Conservation (phyloP, 2,329 filamentous ascomycete genomes). For the Microsporum ferrugineum region DNA sequence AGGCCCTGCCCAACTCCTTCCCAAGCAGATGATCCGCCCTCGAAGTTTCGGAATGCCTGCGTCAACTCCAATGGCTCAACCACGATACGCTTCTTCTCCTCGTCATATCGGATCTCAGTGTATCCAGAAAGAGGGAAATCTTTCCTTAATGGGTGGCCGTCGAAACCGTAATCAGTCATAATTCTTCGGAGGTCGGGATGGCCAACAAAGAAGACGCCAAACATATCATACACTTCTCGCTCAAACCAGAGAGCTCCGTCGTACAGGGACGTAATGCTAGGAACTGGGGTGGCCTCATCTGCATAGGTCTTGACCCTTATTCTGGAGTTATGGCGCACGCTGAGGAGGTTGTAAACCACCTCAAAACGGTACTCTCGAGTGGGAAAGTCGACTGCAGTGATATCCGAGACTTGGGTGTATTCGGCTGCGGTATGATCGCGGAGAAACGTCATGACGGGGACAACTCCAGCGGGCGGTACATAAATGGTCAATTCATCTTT, state of each 20-base stretch:
- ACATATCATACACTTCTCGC: constrained; percentile 93
- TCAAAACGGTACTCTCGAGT: constrained; percentile 94
- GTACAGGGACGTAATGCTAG: constrained; percentile 73
- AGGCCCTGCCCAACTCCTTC: constrained; percentile 60
- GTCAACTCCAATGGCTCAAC: constrained; percentile 96
- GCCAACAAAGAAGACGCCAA: constrained; percentile 89
- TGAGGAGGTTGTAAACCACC: constrained; percentile 93
- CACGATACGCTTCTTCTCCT: constrained; percentile 99
- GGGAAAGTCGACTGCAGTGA: constrained; percentile 92
- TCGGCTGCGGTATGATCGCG: constrained; percentile 97
- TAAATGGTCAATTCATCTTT: constrained; percentile 97
- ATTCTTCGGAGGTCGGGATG: constrained; percentile 94
- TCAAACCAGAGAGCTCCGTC: constrained; percentile 99
- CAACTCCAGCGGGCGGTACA: constrained; percentile 74
- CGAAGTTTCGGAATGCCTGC: constrained; percentile 97
- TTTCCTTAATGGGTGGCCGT: constrained; percentile 92
- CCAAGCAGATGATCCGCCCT: constrained; percentile 67
- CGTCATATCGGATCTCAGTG: constrained; percentile 94
- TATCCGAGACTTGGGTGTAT: constrained; percentile 83
- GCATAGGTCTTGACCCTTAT: constrained; percentile 98
- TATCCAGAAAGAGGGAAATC: constrained; percentile 97
- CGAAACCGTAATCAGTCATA: constrained; percentile 99
- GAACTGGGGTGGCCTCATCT: constrained; percentile 87
- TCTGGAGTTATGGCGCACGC: constrained; percentile 88
- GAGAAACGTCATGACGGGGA: constrained; percentile 87